Evolutionary conservation across 140 eudicot genomes (phyloP), one percentile per base, ranked within the genome.

Genomic region (Oenanthe javanica): DNA sequence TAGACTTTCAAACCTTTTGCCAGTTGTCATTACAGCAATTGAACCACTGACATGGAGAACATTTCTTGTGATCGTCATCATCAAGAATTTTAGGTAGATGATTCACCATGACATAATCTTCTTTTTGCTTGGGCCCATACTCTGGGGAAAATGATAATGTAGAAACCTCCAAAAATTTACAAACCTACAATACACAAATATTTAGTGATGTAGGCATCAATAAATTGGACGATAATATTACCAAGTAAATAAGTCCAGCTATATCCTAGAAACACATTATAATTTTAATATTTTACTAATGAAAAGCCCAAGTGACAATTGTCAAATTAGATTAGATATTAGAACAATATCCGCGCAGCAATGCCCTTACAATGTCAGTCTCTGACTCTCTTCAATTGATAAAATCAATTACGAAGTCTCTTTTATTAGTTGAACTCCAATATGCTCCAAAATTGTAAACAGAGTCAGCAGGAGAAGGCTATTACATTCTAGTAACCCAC

Each of bases 51-150:
- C 99, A 94, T 69, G 84, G 66, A 72, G 92, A 90, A 81, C 98
- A 92, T 48, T 77, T 79, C 63, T 85, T 86, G 57, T 82, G 85
- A 75, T 90, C 95, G 36, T 85, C 91, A 11, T 79, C 83, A 51
- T 61, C 84, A 67, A 84, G 87, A 78, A 92, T 81, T 84, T 89
- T 88, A 0, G 97, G 90, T 79, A 95, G 86, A 77, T 95, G 99
- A 86, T 88, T 90, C 86, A 95, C 99, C 82, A 89, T 75, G 64
- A 95, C 90, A 9, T 87, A 95, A 57, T 95, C 97, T 89, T 95
- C 99, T 86, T 90, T 95, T 78, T 92, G 95, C 86, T 95, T 95
- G 40, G 99, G 95, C 40, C 99, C 99, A 72, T 95, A 95, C 82
- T 95, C 99, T 10, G 95, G 97, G 40, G 95, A 89, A 83, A 95